Percentiles rank a stretch among this genome's conserved stretches.
phyloP scores from a whole-genome alignment of 495 filamentous ascomycete genomes.

The Lepraria neglecta region DNA sequence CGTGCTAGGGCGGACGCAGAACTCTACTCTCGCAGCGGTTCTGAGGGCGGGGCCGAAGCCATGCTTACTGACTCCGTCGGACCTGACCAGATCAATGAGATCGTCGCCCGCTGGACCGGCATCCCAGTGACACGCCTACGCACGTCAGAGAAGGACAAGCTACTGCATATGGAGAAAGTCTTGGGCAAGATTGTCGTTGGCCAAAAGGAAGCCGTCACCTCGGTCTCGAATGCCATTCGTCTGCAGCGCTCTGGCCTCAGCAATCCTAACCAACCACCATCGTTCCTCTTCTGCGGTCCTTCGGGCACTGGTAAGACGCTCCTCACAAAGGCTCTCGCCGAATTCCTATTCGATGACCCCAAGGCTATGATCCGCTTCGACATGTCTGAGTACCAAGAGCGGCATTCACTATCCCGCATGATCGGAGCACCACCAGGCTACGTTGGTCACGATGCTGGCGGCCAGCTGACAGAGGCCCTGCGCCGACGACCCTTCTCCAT shows the following conservation, averaged over 20 bases:
- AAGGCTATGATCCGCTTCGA: slow-evolving; percentile 99
- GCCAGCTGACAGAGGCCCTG: slow-evolving; percentile 89
- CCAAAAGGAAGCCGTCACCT: slow-evolving; percentile 88
- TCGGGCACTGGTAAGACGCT: slow-evolving; percentile 97
- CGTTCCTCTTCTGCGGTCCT: slow-evolving; percentile 97
- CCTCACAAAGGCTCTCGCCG: slow-evolving; percentile 90
- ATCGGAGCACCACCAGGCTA: slow-evolving; percentile 97
- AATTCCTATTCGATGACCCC: slow-evolving; percentile 96
- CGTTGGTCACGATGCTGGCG: slow-evolving; percentile 91
- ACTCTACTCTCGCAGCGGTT: slow-evolving; percentile 51
- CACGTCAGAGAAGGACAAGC: slow-evolving; percentile 94
- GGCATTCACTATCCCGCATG: slow-evolving; percentile 92
- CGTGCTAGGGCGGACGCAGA: slow-evolving; percentile 73
- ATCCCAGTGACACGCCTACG: slow-evolving; percentile 91
- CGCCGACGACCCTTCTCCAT: slow-evolving; percentile 96
- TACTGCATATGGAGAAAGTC: slow-evolving; percentile 86
- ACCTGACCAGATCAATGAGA: slow-evolving; percentile 98
- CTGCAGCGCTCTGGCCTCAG: slow-evolving; percentile 86
- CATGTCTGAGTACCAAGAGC: slow-evolving; percentile 99
- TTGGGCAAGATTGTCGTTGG: slow-evolving; percentile 81
- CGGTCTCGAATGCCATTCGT: slow-evolving; percentile 92
- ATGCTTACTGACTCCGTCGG: slow-evolving; percentile 89
- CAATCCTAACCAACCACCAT: slow-evolving; percentile 93
- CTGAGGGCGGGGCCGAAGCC: slow-evolving; percentile 49
- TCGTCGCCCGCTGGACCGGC: slow-evolving; percentile 91